Base-by-base conservation (phyloP, 495 filamentous ascomycete species). In the Xylaria venustula region DNA sequence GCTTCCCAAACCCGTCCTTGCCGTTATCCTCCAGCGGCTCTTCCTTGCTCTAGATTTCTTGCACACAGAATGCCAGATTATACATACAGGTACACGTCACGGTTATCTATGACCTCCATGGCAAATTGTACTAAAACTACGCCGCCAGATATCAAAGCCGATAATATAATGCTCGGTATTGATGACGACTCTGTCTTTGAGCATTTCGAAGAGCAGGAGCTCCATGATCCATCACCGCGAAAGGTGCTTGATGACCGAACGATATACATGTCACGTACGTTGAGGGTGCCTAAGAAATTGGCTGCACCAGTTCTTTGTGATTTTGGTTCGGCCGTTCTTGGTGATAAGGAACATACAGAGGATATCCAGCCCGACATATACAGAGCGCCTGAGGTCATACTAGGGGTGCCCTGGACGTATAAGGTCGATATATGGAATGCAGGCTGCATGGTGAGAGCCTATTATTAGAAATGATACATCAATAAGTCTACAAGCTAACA, bases 11-110 rank as follows among this genome's bases (percentile, higher is more conserved):
- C 20, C 48, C 14, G 65, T 77, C 4, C 65, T 80, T 0, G 74
- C 65, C 17, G 63, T 69, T 50, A 68, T 71, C 0, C 62, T 80
- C 2, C 55, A 60, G 1, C 72, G 60, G 8, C 56, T 82, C 22
- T 66, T 82, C 22, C 60, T 65, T 19, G 77, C 71, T 0, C 68
- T 82, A 7, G 62, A 64, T 19, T 64, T 45, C 23, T 40, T 64
- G 34, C 62, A 64, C 23, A 51, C 3, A 1, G 62, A 64, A 40
- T 60, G 55, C 34, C 56, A 72, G 8, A 51, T 80, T 5, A 71
- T 78, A 28, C 79, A 84, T 60, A 76, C 77, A 32, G 81, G 79
- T 79, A 69, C 34, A 52, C 26, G 11, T 34, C 30, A 11, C 4
- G 30, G 4, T 5, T 11, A 5, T 34, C 30, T 11, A 11, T 5